Evolutionary conservation across 441 rosid species (phyloP), one percentile per base, ranked within the genome.

Genomic region (Isatis lusitanica): DNA sequence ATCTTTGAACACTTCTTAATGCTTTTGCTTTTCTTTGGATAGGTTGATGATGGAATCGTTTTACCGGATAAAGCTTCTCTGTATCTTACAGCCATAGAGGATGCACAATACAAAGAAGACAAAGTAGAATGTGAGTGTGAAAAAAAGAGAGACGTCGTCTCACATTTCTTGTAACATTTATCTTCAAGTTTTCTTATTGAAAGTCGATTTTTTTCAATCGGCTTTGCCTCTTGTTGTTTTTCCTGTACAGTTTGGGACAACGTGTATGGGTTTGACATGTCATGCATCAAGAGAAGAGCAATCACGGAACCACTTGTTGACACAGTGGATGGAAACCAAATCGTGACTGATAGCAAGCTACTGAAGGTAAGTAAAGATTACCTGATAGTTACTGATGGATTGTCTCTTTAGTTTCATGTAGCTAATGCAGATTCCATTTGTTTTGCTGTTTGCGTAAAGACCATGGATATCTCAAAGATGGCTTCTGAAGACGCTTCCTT

Each of bases 381-480:
- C 24, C 24, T 60, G 28, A 16, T 61, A 68, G 38, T 17, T 42
- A 48, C 24, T 62, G n/a, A 51, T 4, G 13, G 46, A 13, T 17
- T 16, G 28, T 43, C 52, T 39, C 16, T 30, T 42, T 38, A 39
- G 3, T 42, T 60, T 6, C 46, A 5, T 40, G 47, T 57, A n/a
- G 47, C 74, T 74, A 51, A 77, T 70, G 52, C 62, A 71, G 6
- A 12, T 40, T 76, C 60, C 8, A 66, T 42, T n/a, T 61, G 26
- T 40, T 35, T 39, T 57, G 31, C 47, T 30, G 12, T 28, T 75
- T 35, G 33, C 31, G 30, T 63, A 26, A 56, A 95, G 98, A 91
- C 90, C 0, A 93, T 93, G 99, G 98, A 96, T 81, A 96, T 96
- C 81, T 91, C 98, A 10, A 91, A 90, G 83, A 96, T 93, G 97